Evolutionary conservation across 441 rosid genomes (phyloP), one percentile per base, ranked within the genome.

Genomic region (Hypseocharis bilobata): DNA sequence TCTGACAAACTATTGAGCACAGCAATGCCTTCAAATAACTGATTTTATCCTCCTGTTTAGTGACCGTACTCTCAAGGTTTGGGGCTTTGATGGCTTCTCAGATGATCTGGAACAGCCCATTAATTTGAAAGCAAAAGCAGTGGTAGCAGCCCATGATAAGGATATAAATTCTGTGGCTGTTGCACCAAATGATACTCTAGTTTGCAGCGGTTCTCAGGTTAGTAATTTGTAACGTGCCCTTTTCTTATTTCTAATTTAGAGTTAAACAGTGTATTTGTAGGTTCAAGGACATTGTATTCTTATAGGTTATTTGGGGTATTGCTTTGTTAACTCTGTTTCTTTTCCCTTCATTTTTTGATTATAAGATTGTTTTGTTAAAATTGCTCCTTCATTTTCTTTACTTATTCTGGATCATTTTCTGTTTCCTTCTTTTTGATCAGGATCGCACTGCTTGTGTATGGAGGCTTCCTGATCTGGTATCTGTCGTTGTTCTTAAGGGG

Each of bases 171-270:
- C 96, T 0, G 71, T 91, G 71, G 97, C 95, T 57, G 78, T 93
- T 67, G 86, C 97, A 67, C 93, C 96, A 36, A 87, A 93, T 76
- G 97, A 93, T 72, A 85, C 84, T 70, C 81, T 88, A 64, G 96
- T 85, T 76, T 91, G 97, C 74, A 88, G 87, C 77, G 97, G 96
- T 68, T 93, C 99, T 49, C 92, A 87, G 93, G 99, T 91, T 66
- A 68, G 83, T 77, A 66, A 23, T 44, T 54, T 58, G 2, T 36
- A 11, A 36, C 23, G 19, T 8, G 10, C 14, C 38, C 0, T 7
- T 61, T 56, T 16, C 2, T 0, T 59, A 8, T 38, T 59, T 49
- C 49, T 42, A 16, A 27, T n/a, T 49, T 44, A 14, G 17, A 20
- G 51, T 60, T 40, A 55, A 32, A 38, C 62, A 5, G 51, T 10